phyloP scores from a whole-genome alignment of 192 early-diverging fungal genomes.

The Dissophora ornata region DNA sequence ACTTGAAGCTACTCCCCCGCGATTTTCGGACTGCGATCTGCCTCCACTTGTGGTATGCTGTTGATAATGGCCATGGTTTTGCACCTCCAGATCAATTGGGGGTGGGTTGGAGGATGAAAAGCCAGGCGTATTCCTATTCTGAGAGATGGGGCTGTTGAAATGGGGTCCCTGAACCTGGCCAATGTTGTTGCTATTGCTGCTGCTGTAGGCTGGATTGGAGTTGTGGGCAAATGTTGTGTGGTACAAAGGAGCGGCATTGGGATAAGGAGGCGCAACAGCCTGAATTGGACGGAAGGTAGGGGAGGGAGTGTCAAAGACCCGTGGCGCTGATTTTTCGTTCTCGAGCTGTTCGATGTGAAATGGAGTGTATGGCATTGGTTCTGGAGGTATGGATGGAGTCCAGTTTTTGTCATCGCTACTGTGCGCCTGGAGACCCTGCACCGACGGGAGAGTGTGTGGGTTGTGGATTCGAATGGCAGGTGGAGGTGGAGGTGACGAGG shows the following conservation, averaged over 20 bases:
- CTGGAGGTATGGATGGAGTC: not conserved
- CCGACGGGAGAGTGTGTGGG: slow-evolving; percentile 12
- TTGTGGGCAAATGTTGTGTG: slow-evolving; percentile 9
- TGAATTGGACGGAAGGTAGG: slow-evolving; percentile 5
- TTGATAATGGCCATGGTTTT: slow-evolving; percentile 3
- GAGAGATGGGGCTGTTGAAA: not conserved
- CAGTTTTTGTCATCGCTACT: not conserved
- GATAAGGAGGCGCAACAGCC: slow-evolving; percentile 2
- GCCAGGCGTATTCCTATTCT: not conserved
- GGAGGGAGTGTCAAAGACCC: not conserved
- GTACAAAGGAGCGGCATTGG: slow-evolving; percentile 10
- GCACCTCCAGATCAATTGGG: slow-evolving; percentile 26
- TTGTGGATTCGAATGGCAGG: slow-evolving; percentile 8
- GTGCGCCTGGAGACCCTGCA: not conserved
- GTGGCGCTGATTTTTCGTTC: slow-evolving; percentile 1
- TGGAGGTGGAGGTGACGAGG: slow-evolving; percentile 6
- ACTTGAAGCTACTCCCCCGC: not conserved
- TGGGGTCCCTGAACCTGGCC: not conserved
- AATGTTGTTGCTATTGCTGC: not conserved
- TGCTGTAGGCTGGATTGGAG: not conserved
- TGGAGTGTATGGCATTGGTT: slow-evolving; percentile 8
- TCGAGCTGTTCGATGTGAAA: slow-evolving; percentile 1
- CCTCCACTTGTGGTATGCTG: too few relatives aligned
- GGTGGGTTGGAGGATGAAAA: slow-evolving; percentile 10
- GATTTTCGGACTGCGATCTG: not conserved